These are phyloP conservation scores for Coemansia sp. DNA, from an alignment of 192 early-diverging fungal genomes.

Conservation along the genomic window DNA sequence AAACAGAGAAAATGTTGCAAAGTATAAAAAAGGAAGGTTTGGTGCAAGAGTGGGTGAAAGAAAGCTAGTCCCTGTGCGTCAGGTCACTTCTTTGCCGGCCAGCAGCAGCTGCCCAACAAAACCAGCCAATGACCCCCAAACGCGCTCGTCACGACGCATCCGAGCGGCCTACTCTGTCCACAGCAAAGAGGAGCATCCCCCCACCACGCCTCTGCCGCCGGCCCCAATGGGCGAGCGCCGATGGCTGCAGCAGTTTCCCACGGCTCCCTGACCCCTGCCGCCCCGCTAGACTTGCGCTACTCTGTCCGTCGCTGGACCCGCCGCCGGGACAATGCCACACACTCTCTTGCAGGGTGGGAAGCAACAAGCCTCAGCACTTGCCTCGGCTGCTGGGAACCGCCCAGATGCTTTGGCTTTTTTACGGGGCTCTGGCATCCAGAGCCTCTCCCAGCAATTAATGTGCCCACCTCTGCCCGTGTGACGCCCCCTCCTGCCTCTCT, in stretches of 20 bases:
- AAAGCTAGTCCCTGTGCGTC: not conserved
- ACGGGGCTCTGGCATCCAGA: not conserved
- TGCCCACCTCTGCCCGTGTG: not conserved
- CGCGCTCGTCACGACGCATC: not conserved
- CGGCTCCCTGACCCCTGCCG: constrained; percentile 14
- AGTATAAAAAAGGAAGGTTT: not conserved
- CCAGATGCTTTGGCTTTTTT: not conserved
- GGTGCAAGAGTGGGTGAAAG: not conserved
- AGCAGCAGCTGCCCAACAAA: not conserved
- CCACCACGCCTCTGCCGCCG: not conserved
- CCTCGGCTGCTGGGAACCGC: not conserved
- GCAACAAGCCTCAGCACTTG: not conserved
- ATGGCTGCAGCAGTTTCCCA: constrained; percentile 10
- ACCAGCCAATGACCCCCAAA: not conserved
- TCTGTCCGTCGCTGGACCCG: constrained; percentile 1
- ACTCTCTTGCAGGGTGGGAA: constrained; percentile 6
- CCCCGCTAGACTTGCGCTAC: constrained; percentile 1
- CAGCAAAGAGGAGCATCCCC: not conserved
- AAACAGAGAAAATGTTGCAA: not conserved
- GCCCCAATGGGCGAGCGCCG: not conserved
- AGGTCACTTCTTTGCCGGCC: not conserved
- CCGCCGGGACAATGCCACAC: not conserved
- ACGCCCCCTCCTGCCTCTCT: not conserved
- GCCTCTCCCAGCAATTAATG: not conserved
- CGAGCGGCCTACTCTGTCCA: constrained; percentile 4